These are phyloP conservation scores for Termitomyces sp. DNA, from an alignment of 768 basidiomycete genomes.

Conservation along the genomic window DNA sequence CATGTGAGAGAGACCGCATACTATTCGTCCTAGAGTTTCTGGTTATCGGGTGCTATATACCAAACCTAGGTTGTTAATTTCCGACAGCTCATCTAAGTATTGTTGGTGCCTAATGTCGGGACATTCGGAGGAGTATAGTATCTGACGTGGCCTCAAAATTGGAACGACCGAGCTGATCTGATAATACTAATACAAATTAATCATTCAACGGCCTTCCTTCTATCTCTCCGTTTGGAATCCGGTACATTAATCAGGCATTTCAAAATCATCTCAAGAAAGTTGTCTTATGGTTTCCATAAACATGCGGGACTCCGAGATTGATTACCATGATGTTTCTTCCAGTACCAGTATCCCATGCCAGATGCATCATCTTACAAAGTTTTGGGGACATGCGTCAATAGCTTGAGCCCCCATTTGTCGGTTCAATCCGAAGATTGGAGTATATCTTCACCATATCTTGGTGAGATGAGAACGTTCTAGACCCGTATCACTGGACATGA, in stretches of 20 bases:
- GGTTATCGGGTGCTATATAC: too few relatives aligned
- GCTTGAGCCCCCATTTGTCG: too few relatives aligned
- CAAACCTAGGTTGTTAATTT: not conserved
- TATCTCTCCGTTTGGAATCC: not conserved
- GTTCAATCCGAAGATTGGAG: not conserved
- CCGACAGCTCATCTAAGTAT: too few relatives aligned
- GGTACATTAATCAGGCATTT: not conserved
- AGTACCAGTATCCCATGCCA: not conserved
- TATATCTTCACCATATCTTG: not conserved
- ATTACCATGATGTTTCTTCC: not conserved
- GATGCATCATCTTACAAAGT: too few relatives aligned
- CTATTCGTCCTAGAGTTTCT: not conserved
- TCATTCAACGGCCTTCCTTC: too few relatives aligned
- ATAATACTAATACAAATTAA: too few relatives aligned
- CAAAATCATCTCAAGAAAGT: not conserved
- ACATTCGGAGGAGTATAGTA: too few relatives aligned
- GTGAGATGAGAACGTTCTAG: not conserved
- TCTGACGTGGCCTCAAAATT: too few relatives aligned
- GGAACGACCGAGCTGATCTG: too few relatives aligned
- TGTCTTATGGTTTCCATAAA: not conserved
- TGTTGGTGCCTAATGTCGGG: not conserved
- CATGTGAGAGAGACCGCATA: not conserved
- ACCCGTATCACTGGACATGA: not conserved
- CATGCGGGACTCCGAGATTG: too few relatives aligned
- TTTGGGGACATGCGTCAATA: too few relatives aligned